These are phyloP conservation scores for Evansstolkia leycettana DNA, from an alignment of 495 filamentous ascomycete genomes.

Conservation along the genomic window DNA sequence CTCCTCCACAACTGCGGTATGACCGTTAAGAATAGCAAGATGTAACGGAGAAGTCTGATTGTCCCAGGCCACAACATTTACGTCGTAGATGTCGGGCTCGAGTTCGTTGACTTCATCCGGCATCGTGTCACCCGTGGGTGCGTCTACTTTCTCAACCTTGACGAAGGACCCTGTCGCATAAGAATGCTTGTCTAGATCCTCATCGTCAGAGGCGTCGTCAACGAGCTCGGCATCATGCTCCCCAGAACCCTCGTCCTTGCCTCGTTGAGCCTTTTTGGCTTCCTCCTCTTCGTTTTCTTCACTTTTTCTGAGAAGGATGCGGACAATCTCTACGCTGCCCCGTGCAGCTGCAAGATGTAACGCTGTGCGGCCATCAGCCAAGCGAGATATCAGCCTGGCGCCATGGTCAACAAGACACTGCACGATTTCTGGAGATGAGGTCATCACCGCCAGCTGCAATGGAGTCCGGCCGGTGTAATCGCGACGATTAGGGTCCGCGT, in stretches of 20 bases:
- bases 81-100: constrained; percentile 66
- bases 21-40: constrained; percentile 60
- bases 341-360: constrained; percentile 64
- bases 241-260: constrained; percentile 18
- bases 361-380: constrained; percentile 68
- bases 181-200: constrained; percentile 23
- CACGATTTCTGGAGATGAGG: constrained; percentile 56
- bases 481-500: constrained; percentile 45
- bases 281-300: constrained; percentile 56
- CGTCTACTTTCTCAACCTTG: constrained; percentile 39
- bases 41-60: constrained; percentile 57
- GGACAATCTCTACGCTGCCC: constrained; percentile 55
- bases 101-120: constrained; percentile 43
- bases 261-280: constrained; percentile 40
- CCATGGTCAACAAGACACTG: constrained; percentile 56
- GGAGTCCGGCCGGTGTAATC: constrained; percentile 77
- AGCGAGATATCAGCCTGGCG: constrained; percentile 55
- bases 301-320: constrained; percentile 56
- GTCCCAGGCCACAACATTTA: constrained; percentile 69
- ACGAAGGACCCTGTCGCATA: constrained; percentile 51
- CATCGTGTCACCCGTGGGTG: constrained; percentile 12
- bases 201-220: constrained; percentile 19
- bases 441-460: constrained; percentile 59
- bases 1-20: constrained; percentile 50
- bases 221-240: constrained; percentile 27